phyloP scores from a whole-genome alignment of 208 protist species.

The Trypanosomatidae sp. region DNA sequence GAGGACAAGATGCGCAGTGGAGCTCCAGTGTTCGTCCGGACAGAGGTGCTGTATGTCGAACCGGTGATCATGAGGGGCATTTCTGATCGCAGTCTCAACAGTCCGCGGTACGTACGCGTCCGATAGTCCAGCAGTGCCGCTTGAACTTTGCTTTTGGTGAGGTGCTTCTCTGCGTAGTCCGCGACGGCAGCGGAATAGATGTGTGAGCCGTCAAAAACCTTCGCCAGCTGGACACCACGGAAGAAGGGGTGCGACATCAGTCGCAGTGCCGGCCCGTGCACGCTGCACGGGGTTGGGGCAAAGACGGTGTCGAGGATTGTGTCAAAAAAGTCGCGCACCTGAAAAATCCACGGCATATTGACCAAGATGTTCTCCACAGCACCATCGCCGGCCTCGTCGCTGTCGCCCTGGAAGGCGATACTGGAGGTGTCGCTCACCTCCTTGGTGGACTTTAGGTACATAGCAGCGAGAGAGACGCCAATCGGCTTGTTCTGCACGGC shows the following conservation, averaged over 20 bases:
- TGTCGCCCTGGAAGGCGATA: constrained; percentile 17
- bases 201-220: constrained; percentile 72
- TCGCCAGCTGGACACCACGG: constrained; percentile 28
- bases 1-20: constrained; percentile 43
- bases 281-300: constrained; percentile 29
- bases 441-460: constrained; percentile 38
- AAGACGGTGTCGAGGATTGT: constrained; percentile 56
- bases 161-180: constrained; percentile 32
- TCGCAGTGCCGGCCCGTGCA: constrained; percentile 40
- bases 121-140: constrained; percentile 49
- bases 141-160: constrained; percentile 52
- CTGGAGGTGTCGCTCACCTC: constrained; percentile 29
- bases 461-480: constrained; percentile 57
- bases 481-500: constrained; percentile 29
- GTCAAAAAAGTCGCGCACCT: constrained; percentile 67
- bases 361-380: constrained; percentile 38
- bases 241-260: constrained; percentile 79
- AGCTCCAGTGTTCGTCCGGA: constrained; percentile 14
- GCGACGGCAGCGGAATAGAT: constrained; percentile 40
- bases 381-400: constrained; percentile 9
- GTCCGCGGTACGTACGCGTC: constrained; percentile 35
- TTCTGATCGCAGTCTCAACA: constrained; percentile 20
- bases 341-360: constrained; percentile 63
- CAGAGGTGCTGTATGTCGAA: constrained; percentile 39
- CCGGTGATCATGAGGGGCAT: constrained; percentile 52